Evolutionary conservation across 352 stramenopile species (phyloP).

Genomic region (Pythium myriotylum): DNA sequence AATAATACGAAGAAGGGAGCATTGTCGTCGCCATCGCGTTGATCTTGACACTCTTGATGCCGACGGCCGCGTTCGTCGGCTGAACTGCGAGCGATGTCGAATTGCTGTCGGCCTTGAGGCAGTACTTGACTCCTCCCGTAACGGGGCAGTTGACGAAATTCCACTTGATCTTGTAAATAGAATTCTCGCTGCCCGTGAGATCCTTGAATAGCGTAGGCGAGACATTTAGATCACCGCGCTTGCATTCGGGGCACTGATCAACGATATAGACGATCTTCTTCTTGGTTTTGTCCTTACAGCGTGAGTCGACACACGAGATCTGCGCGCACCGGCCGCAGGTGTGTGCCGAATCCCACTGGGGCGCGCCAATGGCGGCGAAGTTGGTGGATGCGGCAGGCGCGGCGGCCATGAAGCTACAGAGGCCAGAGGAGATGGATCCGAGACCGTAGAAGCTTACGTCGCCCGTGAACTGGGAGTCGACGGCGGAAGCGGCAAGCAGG

Average conservation of each 20-base stretch:
- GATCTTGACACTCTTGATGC: conserved; percentile 52
- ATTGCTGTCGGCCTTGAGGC: conserved; percentile 59
- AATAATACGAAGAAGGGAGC: conserved; percentile 54
- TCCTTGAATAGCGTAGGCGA: conserved; percentile 35
- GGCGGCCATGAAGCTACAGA: conserved; percentile 66
- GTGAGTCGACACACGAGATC: conserved; percentile 40
- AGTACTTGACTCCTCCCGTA: conserved; percentile 39
- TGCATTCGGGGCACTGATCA: conserved; percentile 57
- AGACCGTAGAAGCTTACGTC: conserved; percentile 20
- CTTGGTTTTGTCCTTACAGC: conserved; percentile 32
- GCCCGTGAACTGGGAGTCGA: not conserved
- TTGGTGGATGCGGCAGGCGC: conserved; percentile 35
- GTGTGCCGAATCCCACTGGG: conserved; percentile 45
- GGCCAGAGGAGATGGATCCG: conserved; percentile 2
- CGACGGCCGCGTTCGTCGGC: conserved; percentile 49
- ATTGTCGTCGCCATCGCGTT: conserved; percentile 51
- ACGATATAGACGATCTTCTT: conserved; percentile 62
- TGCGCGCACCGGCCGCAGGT: conserved; percentile 40
- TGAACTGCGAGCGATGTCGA: conserved; percentile 61
- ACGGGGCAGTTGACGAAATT: conserved; percentile 43
- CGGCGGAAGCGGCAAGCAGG: not conserved
- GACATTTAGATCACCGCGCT: conserved; percentile 50
- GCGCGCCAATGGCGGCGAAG: conserved; percentile 57
- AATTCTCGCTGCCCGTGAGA: conserved; percentile 29
- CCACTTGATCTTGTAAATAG: conserved; percentile 36